Conservation (phyloP, 2,329 filamentous ascomycete species). For the Chaetomiaceae sp. region DNA sequence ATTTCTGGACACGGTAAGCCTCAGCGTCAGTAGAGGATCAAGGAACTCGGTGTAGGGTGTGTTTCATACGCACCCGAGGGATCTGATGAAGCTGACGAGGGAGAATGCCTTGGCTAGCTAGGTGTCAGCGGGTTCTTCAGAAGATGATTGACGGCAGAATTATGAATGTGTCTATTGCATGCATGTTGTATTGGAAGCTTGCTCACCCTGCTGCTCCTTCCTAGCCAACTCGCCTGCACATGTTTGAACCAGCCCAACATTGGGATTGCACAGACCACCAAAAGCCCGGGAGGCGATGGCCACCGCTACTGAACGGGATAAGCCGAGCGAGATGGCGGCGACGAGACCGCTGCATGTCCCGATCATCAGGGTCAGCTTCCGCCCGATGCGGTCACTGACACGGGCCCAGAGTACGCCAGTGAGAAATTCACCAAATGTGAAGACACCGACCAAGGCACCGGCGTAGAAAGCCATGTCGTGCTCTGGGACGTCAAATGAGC, state of each 20-base stretch:
- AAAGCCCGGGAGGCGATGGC: conserved; percentile 9
- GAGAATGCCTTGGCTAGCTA: conserved; percentile 9
- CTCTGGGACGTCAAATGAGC: conserved; percentile 9
- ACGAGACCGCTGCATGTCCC: conserved; percentile 1
- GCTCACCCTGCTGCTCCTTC: conserved; percentile 10
- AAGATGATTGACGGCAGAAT: too few relatives aligned
- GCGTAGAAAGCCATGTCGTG: conserved; percentile 10
- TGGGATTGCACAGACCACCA: conserved; percentile 13
- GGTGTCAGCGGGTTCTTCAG: too few relatives aligned
- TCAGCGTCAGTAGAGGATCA: too few relatives aligned
- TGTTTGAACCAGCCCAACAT: conserved; percentile 11
- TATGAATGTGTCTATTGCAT: too few relatives aligned
- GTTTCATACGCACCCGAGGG: conserved; percentile 14
- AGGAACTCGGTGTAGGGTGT: too few relatives aligned
- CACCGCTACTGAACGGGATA: conserved; percentile 5
- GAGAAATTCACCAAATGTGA: conserved; percentile 12
- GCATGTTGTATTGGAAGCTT: too few relatives aligned
- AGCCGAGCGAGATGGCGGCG: background rate
- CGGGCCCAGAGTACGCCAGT: conserved; percentile 12
- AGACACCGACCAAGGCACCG: conserved; percentile 3
- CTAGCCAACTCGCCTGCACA: conserved; percentile 12
- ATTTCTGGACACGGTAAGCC: too few relatives aligned
- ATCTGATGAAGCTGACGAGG: conserved; percentile 9
- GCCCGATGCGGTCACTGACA: conserved; percentile 10
- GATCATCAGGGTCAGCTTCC: conserved; percentile 8